A percentile compares a stretch with the other conserved stretches of the same genome.
Conservation (phyloP, 1,284 basidiomycete species). For the Earliella scabrosa region DNA sequence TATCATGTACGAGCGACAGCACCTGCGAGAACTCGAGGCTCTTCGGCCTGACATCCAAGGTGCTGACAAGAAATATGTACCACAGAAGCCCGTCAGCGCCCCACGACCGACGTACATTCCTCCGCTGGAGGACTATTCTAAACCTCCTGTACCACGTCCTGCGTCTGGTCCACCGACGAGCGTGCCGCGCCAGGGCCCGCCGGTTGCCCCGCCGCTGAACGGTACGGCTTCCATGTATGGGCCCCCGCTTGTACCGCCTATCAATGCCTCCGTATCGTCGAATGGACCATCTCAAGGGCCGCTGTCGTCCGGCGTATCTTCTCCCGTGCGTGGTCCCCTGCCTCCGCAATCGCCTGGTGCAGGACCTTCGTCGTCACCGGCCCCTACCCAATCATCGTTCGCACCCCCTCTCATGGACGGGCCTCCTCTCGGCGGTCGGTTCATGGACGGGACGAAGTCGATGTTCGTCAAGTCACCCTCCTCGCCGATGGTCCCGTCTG, state of each 20-base stretch:
- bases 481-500: slow-evolving; percentile 38
- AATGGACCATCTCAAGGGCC: slow-evolving; percentile 9
- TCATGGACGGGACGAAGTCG: slow-evolving; percentile 74
- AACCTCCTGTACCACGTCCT: slow-evolving; percentile 41
- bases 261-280: slow-evolving; percentile 2
- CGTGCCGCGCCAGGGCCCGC: slow-evolving; percentile 13
- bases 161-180: slow-evolving; percentile 33
- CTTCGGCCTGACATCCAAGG: slow-evolving; percentile 75
- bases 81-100: slow-evolving; percentile 47
- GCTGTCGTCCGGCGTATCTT: slow-evolving; percentile 13
- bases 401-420: slow-evolving; percentile 36
- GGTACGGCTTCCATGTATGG: slow-evolving; percentile 19
- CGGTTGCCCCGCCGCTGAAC: slow-evolving; percentile 15
- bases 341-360: slow-evolving; percentile 55
- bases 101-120: slow-evolving; percentile 66
- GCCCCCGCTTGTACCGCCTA: slow-evolving; percentile 10
- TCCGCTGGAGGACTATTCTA: slow-evolving; percentile 65
- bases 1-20: slow-evolving; percentile 88
- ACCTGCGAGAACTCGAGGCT: slow-evolving; percentile 87
- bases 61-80: slow-evolving; percentile 63
- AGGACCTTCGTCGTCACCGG: slow-evolving; percentile 46
- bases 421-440: slow-evolving; percentile 65
- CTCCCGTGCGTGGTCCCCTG: slow-evolving; percentile 27
- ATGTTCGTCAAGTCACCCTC: slow-evolving; percentile 65
- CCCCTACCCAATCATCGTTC: slow-evolving; percentile 24